Base-by-base conservation (phyloP, 805 yeast genomes). In the Candida broadrunensis region DNA sequence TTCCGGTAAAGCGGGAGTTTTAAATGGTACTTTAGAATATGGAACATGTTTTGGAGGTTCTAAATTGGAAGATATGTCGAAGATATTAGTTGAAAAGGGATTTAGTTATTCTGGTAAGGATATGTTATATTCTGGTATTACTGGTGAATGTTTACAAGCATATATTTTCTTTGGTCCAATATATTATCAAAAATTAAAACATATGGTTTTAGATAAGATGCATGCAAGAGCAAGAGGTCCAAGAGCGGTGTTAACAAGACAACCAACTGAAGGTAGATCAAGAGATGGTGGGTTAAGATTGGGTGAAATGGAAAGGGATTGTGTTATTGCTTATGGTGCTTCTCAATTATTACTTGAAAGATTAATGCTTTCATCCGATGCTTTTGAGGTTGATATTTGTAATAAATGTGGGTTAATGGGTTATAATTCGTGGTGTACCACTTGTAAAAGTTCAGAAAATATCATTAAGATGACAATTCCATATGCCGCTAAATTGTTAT, bases 211-310 rank as follows among this genome's bases (percentile, higher is more conserved):
- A 66, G 99, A 93, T 68, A 93, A 93, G 67, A 93, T 93, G 99
- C 99, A 93, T 60, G 99, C 99, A 1, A 86, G 99, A 75, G 97
- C 99, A 2, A 81, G 99, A 63, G 99, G 99, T 38, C 99, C 99
- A 42, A 81, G 98, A 54, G 99, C 99, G 0, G 98, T 93, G 11
- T 74, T 93, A 44, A 93, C 99, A 8, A 82, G 99, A 66, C 99
- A 93, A 67, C 99, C 98, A 14, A 91, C 98, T 0, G 99, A 93
- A 66, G 99, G 99, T 77, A 80, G 99, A 66, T 88, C 97, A 2
- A 80, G 99, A 66, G 99, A 93, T 66, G 99, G 99, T 79, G 99
- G 99, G 61, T 77, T 93, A 61, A 84, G 99, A 73, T 77, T 93
- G 63, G 99, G 99, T 56, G 99, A 93, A 71, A 93, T 93, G 99